Base-by-base conservation (phyloP, 2,329 filamentous ascomycete genomes). In the Penicillium sp. region DNA sequence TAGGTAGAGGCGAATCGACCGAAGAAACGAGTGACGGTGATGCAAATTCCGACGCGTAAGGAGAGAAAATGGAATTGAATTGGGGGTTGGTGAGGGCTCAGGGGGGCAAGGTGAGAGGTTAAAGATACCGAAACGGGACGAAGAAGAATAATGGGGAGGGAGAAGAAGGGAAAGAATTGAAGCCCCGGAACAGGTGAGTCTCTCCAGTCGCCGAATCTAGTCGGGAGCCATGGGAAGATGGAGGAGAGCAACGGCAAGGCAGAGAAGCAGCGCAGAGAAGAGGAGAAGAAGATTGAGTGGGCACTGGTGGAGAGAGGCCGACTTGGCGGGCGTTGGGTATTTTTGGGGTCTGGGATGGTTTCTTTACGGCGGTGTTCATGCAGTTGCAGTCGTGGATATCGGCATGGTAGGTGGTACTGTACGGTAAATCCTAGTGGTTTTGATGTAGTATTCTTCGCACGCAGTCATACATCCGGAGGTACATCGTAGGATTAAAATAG, bases 151-250 rank as follows among this genome's bases (percentile, higher is more conserved):
- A 47, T 47, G 64, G 45, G 55, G 56, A 49, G 45, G 49, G 37
- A 47, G 20, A 58, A 55, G 52, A 57, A 59, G 57, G 60, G 47
- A 56, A 57, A 50, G 59, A 56, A 56, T 20, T 60, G 51, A 58
- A 58, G 35, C 35, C 42, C 28, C 42, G 43, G 48, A 59, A 53
- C 14, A 53, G 50, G 50, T 49, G 50, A 62, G 45, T 62, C 56
- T 60, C 58, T 59, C 57, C 59, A 58, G 48, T 60, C 62, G 50
- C 62, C 62, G 61, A 65, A 64, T 63, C 61, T 62, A 66, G 61
- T 62, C 66, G 63, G 65, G 62, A 70, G 70, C 67, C 62, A 70
- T 66, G 65, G 62, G 63, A 67, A 48, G 58, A 63, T 61, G 52
- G 60, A 62, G 65, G 66, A 62, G 43, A 54, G 64, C 25, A 38